phyloP scores from a whole-genome alignment of 2,329 filamentous ascomycete species.

The Fusarium tanahbumbuense region DNA sequence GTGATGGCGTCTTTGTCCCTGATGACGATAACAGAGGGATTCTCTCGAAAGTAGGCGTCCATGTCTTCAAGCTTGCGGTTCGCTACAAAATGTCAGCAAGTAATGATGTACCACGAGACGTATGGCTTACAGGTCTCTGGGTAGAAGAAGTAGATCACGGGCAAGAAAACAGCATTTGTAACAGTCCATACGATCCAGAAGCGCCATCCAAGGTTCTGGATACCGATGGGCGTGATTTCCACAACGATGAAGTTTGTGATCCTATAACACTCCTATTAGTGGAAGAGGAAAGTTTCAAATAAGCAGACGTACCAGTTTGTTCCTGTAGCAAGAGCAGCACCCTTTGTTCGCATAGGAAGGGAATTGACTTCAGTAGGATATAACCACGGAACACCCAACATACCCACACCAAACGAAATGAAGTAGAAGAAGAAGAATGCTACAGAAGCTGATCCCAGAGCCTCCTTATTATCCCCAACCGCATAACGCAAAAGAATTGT shows the following conservation, averaged over 20 bases:
- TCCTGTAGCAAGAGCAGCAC: slow-evolving; percentile 32
- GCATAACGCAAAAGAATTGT: slow-evolving; percentile 28
- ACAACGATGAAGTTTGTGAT: slow-evolving; percentile 48
- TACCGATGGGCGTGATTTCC: slow-evolving; percentile 52
- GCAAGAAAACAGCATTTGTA: slow-evolving; percentile 59
- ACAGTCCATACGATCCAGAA: slow-evolving; percentile 66
- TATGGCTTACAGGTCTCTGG: slow-evolving; percentile 55
- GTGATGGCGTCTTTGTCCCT: slow-evolving; percentile 60
- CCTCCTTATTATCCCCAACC: slow-evolving; percentile 5
- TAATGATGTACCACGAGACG: fast-evolving
- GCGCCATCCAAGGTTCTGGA: slow-evolving; percentile 60
- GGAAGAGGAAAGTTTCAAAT: fast-evolving
- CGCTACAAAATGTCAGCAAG: slow-evolving; percentile 26
- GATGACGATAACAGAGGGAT: slow-evolving; percentile 58
- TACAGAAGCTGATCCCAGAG: slow-evolving; percentile 2
- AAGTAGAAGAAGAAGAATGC: slow-evolving; percentile 39
- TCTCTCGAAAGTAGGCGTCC: slow-evolving; percentile 52
- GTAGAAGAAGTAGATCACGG: slow-evolving; percentile 61
- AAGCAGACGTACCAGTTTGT: slow-evolving; percentile 23
- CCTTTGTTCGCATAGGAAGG: slow-evolving; percentile 49
- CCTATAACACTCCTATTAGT: slow-evolving; percentile 1
- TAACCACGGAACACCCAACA: slow-evolving; percentile 43
- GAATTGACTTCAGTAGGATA: slow-evolving; percentile 53
- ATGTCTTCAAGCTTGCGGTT: slow-evolving; percentile 47
- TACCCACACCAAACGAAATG: slow-evolving; percentile 31